Evolutionary conservation across 2,329 filamentous ascomycete genomes (phyloP), one percentile per base, ranked within the genome.

Genomic region (Hypoxylon sp.): DNA sequence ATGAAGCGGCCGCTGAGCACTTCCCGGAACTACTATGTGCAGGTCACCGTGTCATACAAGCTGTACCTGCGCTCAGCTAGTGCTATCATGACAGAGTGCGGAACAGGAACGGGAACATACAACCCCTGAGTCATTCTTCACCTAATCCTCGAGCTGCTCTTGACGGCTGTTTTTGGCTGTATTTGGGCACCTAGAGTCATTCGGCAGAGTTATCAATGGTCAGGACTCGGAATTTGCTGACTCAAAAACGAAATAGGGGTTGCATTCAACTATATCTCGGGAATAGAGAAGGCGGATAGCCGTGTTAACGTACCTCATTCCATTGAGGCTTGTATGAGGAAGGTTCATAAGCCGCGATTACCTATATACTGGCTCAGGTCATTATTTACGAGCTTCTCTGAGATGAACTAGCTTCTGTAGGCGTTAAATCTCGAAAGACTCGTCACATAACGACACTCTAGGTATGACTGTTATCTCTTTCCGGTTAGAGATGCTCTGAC

Each of bases 41-140:
- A 14, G 26, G 11, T 50, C 44, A 33, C 24, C 17, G 13, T 52
- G 46, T 29, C 11, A 55, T 57, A 31, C n/a, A n/a, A 11, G 50
- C 13, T 24, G 29, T 24, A 39, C 33, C 42, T 44, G 26, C 26
- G 22, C 22, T 31, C 22, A 14, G 46, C 17, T 17, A 9, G 2
- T 44, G 14, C 17, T 19, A 44, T 42, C 2, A 44, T 22, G 39
- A 44, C 39, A 22, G 39, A 44, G 39, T 44, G 39, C 17, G 35
- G 35, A 39, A 39, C 35, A 14, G 35, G 35, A 39, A 17, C 35
- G 35, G 35, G 35, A 39, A 3, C 2, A 17, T 39, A 14, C 35
- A 17, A 14, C 35, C 35, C 3, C 4, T 44, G 17, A 22, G 39
- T 22, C 17, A 22, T 22, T 19, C 39, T 17, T 9, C 3, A 22